Evolutionary conservation across 1,284 basidiomycete genomes (phyloP), one percentile per base, ranked within the genome.

Genomic region (Papiliotrema flavescens): DNA sequence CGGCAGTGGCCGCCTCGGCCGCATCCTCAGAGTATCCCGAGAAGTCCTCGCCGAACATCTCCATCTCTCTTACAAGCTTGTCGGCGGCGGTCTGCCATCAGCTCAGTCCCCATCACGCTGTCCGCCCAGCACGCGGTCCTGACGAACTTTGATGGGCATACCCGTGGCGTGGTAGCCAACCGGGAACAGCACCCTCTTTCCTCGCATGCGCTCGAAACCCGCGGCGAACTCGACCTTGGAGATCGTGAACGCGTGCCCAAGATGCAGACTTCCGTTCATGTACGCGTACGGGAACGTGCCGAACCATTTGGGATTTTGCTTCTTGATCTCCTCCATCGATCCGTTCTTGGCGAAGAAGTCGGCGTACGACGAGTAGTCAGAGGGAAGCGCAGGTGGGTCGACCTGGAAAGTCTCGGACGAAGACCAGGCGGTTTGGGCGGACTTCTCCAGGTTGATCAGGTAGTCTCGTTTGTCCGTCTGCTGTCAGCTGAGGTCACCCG

Each of bases 191-290:
- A 90, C 91, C 36, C 90, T 84, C 80, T 96, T 96, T 52, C 96
- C 96, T 63, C 92, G 77, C 89, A 99, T 89, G 50, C 95, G 82
- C 78, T 99, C 88, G 76, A 90, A 98, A 22, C 96, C 96, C 40
- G 94, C 88, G 1, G 88, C 86, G 69, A 98, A 99, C 76, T 99
- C 96, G 74, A 98, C 88, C 80, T 99, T 99, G 59, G 91, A 94
- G 76, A 98, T 90, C 41, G 94, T 95, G 79, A 99, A 99, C 0
- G 90, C 95, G 78, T 99, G 96, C 41, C 96, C 96, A 35, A 98
- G 82, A 77, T 99, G 96, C 64, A 98, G 82, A 61, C 88, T 89
- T 48, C 96, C 96, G 75, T 99, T 99, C 92, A 98, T 98, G 82
- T 99, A 99, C 2, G 92, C 89, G 79, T 82, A 95, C 26, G 95